These are phyloP conservation scores for Nemania sp. DNA, from an alignment of 2,329 filamentous ascomycete genomes.

Conservation along the genomic window DNA sequence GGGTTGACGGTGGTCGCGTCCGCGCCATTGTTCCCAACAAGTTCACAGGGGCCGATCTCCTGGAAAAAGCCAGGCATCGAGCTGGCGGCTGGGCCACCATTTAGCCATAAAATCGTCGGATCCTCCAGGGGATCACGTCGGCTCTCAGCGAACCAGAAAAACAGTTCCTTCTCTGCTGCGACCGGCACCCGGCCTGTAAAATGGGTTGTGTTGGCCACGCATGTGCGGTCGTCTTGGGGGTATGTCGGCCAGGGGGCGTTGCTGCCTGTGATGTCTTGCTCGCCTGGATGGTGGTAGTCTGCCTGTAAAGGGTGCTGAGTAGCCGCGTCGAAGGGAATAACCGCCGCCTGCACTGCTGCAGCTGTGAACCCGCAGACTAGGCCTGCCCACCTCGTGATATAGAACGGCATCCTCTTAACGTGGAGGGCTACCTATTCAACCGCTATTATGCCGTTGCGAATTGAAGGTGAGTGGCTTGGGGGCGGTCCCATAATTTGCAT, in stretches of 20 bases:
- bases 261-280: not conserved
- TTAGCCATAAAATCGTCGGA: slow-evolving; percentile 28
- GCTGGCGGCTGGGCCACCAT: slow-evolving; percentile 31
- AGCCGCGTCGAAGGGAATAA: not conserved
- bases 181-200: slow-evolving; percentile 32
- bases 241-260: slow-evolving; percentile 12
- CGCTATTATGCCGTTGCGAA: not conserved
- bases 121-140: slow-evolving; percentile 4
- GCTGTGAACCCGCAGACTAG: slow-evolving; percentile 5
- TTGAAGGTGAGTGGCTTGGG: not conserved
- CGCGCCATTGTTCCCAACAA: slow-evolving; percentile 1
- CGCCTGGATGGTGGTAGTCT: not conserved
- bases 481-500: not conserved
- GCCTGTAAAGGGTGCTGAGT: not conserved
- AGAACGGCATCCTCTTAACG: not conserved
- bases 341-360: not conserved
- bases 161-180: slow-evolving; percentile 18
- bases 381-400: not conserved
- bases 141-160: slow-evolving; percentile 32
- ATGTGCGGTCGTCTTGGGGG: slow-evolving; percentile 31
- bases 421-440: not conserved
- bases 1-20: slow-evolving; percentile 8
- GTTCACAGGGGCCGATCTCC: slow-evolving; percentile 26
- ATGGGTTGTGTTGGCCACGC: slow-evolving; percentile 24
- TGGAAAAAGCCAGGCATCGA: slow-evolving; percentile 29